Evolutionary conservation across 345 rosid genomes (phyloP).

Genomic region (Citrus unshiu): DNA sequence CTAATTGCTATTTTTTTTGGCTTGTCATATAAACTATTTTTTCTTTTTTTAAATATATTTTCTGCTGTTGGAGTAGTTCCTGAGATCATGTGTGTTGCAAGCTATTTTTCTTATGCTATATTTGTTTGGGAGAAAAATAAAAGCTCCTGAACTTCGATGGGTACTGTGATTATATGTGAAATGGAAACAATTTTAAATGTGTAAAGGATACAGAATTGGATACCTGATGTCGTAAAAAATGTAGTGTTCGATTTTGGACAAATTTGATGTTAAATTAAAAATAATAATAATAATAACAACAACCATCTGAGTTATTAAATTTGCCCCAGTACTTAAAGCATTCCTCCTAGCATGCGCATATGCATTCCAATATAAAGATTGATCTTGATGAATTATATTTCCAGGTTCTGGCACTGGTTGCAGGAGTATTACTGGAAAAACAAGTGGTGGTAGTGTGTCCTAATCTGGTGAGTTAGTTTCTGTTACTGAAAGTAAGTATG

Average conservation of each 20-base stretch:
- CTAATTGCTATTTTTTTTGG: slow-evolving; percentile 14
- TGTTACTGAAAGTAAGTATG: slow-evolving; percentile 6
- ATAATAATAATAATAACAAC: not conserved
- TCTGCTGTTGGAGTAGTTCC: not conserved
- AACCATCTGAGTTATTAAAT: not conserved
- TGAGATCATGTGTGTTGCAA: not conserved
- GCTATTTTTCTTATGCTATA: not conserved
- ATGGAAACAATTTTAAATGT: not conserved
- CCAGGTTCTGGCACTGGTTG: slow-evolving; percentile 77
- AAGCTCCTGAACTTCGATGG: not conserved
- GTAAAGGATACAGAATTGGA: not conserved
- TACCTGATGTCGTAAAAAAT: not conserved
- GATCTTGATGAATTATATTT: slow-evolving; percentile 17
- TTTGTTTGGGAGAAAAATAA: not conserved
- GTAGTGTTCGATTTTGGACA: not conserved
- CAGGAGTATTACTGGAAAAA: slow-evolving; percentile 89
- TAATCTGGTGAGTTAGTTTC: slow-evolving; percentile 68
- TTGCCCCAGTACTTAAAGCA: not conserved
- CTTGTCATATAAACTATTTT: not conserved
- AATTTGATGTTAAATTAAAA: not conserved
- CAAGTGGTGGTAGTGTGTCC: slow-evolving; percentile 81
- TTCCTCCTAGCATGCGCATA: not conserved
- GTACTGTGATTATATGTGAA: not conserved
- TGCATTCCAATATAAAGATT: slow-evolving; percentile 4
- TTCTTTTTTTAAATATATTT: not conserved